Evolutionary conservation across 192 early-diverging fungal species (phyloP).

Genomic region (Coemansia biformis): DNA sequence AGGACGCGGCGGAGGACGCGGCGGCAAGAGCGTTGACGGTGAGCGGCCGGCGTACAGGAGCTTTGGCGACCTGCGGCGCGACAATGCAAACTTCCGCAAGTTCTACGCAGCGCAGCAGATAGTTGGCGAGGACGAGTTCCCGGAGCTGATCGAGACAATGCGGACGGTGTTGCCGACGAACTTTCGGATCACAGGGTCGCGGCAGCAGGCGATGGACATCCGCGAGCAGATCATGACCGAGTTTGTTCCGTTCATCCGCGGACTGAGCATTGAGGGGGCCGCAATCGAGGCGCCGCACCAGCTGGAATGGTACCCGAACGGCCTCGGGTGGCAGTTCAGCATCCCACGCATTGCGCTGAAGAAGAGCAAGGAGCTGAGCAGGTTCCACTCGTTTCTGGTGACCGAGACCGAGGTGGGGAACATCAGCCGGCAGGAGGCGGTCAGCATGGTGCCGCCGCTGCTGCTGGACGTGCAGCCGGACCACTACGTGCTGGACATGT

Average conservation of each 20-base stretch:
- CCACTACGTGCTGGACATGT: conserved; percentile 90
- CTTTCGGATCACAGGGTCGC: conserved; percentile 90
- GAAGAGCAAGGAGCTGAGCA: conserved; percentile 66
- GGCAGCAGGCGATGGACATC: conserved; percentile 50
- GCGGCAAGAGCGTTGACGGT: conserved; percentile 13
- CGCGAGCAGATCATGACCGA: conserved; percentile 52
- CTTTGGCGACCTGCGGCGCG: conserved; percentile 45
- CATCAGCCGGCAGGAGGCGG: conserved; percentile 91
- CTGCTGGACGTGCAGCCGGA: conserved; percentile 83
- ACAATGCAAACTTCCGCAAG: conserved; percentile 48
- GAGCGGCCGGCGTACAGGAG: conserved; percentile 38
- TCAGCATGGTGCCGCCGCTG: conserved; percentile 97
- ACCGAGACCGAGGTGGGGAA: conserved; percentile 98
- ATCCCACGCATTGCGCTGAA: conserved; percentile 70
- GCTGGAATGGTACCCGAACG: conserved; percentile 84
- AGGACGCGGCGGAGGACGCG: not conserved
- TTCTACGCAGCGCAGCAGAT: conserved; percentile 52
- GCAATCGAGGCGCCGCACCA: conserved; percentile 69
- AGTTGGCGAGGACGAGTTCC: conserved; percentile 79
- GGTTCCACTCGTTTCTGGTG: conserved; percentile 92
- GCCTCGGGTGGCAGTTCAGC: conserved; percentile 83
- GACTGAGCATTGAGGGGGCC: conserved; percentile 64
- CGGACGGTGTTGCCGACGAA: conserved; percentile 76
- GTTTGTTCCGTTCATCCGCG: conserved; percentile 56
- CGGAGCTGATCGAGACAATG: conserved; percentile 64